Evolutionary conservation across 2,329 filamentous ascomycete species (phyloP).

Genomic region (Ophiostoma quercus): DNA sequence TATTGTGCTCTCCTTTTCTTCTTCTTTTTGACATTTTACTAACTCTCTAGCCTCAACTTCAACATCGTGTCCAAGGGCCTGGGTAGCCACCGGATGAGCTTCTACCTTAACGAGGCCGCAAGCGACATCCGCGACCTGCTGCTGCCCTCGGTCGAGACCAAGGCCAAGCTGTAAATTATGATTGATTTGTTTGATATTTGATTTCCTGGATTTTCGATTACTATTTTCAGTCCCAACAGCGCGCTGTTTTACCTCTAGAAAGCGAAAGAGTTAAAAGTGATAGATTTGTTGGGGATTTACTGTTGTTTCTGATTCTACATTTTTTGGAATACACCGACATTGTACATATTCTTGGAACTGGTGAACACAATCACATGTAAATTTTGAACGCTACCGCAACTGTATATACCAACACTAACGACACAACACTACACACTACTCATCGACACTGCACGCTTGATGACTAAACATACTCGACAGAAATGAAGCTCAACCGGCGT

Average conservation of each 20-base stretch:
- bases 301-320: neutral
- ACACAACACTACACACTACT: neutral
- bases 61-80: constrained; percentile 94
- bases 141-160: constrained; percentile 71
- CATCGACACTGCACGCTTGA: neutral
- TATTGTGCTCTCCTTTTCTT: neutral
- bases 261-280: constrained; percentile 5
- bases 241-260: constrained; percentile 11
- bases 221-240: neutral
- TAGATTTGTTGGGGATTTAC: constrained; percentile 3
- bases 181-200: neutral
- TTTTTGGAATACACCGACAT: neutral
- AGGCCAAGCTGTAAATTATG: constrained; percentile 71
- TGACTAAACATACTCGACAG: neutral
- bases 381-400: constrained; percentile 11
- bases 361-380: constrained; percentile 5
- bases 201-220: neutral
- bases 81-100: constrained; percentile 87
- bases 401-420: neutral
- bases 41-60: constrained; percentile 60
- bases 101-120: constrained; percentile 91
- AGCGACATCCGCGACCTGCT: constrained; percentile 83
- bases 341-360: neutral
- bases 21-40: constrained; percentile 1
- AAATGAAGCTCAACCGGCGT: constrained; percentile 60